These are phyloP conservation scores for Erodium trifolium DNA, from an alignment of 441 rosid genomes.

Conservation along the genomic window DNA sequence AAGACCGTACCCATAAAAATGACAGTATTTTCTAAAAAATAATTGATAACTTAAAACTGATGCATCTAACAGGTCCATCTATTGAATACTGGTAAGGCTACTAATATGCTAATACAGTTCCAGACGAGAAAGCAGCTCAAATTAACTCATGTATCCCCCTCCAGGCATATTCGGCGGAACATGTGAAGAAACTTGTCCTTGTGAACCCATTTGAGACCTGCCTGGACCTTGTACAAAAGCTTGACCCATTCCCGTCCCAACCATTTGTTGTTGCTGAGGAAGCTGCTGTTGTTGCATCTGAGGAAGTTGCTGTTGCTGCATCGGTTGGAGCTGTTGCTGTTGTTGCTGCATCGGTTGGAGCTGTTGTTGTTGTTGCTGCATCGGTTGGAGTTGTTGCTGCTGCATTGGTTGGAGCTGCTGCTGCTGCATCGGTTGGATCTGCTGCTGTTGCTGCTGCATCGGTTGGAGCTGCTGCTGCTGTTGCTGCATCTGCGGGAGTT, in stretches of 20 bases:
- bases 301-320: constrained; percentile 11
- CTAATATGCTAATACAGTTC: neutral
- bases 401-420: neutral
- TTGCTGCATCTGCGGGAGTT: constrained; percentile 19
- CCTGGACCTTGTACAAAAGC: constrained; percentile 66
- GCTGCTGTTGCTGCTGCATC: constrained; percentile 17
- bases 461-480: constrained; percentile 20
- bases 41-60: neutral
- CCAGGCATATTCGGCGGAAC: constrained; percentile 64
- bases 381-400: constrained; percentile 15
- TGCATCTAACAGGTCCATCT: constrained; percentile 2
- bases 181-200: constrained; percentile 62
- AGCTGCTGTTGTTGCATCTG: constrained; percentile 16
- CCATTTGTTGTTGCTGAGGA: constrained; percentile 65
- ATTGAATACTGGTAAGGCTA: neutral
- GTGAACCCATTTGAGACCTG: constrained; percentile 49
- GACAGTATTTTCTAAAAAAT: neutral
- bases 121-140: neutral
- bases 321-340: neutral
- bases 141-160: constrained; percentile 57
- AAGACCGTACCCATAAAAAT: neutral
- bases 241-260: constrained; percentile 69
- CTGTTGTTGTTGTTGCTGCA: constrained; percentile 6
- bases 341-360: constrained; percentile 15
- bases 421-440: constrained; percentile 10